Evolutionary conservation across 306 rosid genomes (phyloP), one percentile per base, ranked within the genome.

Genomic region (Acacia confusa): DNA sequence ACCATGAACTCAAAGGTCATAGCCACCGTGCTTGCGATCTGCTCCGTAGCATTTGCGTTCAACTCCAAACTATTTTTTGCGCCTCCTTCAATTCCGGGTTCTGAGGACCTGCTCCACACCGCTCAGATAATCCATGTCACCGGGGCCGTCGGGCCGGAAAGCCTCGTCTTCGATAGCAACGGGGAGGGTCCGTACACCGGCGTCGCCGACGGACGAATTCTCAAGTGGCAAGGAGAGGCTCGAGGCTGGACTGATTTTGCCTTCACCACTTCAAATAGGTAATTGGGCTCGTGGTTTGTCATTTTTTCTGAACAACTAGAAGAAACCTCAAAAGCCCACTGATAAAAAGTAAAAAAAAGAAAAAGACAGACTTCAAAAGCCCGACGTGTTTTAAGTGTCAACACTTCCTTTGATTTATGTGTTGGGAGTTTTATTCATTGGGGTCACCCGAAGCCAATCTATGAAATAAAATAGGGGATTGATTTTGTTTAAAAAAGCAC

Each of bases 111-210:
- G 28, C 97, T 95, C 19, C 90, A 85, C 82, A 30, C 82, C 24
- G 86, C 99, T 30, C 38, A 61, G 55, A 24, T 90, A 8, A 22
- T 93, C 34, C 61, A 72, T 0, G 76, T 95, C 24, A 45, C 86
- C 41, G 94, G 88, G 11, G 97, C 97, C 4, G 30, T 88, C 32
- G 99, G 99, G 0, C 98, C 98, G n/a, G 99, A 95, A 84, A 95
- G 99, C 76, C 75, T 95, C 12, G 94, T 77, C 16, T 95, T 95
- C 74, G 96, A 95, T 68, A 55, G 83, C 1, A 52, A 74, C 28
- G 98, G 98, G 2, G 89, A 86, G 22, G 99, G 98, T 0, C 98
- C 98, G 2, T 95, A 91, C 88, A 91, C 93, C 14, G 96, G 99
- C 13, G 98, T 93, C 22, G 97, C 94, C 47, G 99, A 95, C 27